Percentiles rank a stretch among this genome's conserved stretches.
Evolutionary conservation across 352 stramenopile genomes (phyloP).

Genomic region (Pythium biforme): DNA sequence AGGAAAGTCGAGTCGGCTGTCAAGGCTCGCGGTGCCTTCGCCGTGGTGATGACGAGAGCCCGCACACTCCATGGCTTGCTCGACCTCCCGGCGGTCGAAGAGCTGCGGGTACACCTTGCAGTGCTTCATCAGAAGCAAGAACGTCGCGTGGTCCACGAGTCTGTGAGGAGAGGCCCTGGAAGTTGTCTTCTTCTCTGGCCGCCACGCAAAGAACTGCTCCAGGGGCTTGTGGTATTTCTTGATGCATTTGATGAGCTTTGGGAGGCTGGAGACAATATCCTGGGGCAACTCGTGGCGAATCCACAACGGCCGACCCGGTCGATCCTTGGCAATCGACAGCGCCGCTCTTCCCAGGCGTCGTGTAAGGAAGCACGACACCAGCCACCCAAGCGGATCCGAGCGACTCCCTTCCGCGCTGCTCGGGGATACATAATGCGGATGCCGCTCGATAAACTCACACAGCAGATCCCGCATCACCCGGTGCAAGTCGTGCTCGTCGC

Average conservation of each 20-base stretch:
- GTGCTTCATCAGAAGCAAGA: slow-evolving; percentile 55
- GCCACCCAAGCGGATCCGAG: slow-evolving; percentile 7
- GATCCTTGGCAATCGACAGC: not conserved
- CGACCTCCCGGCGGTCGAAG: slow-evolving; percentile 52
- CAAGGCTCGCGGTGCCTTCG: slow-evolving; percentile 10
- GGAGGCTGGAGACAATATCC: slow-evolving; percentile 7
- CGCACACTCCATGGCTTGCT: slow-evolving; percentile 34
- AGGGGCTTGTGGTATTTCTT: slow-evolving; percentile 27
- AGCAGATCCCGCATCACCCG: not conserved
- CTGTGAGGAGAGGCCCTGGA: not conserved
- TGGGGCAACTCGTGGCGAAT: slow-evolving; percentile 12
- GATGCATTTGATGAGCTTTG: slow-evolving; percentile 25
- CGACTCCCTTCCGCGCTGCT: not conserved
- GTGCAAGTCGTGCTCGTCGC: not conserved
- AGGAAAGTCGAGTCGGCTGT: slow-evolving; percentile 44
- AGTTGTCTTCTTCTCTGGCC: slow-evolving; percentile 5
- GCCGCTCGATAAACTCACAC: slow-evolving; percentile 1
- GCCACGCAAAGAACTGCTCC: slow-evolving; percentile 21
- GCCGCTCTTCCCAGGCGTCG: slow-evolving; percentile 1
- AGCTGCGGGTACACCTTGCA: slow-evolving; percentile 56
- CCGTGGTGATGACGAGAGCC: slow-evolving; percentile 20
- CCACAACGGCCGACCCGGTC: slow-evolving; percentile 10
- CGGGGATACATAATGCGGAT: not conserved
- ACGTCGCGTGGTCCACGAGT: slow-evolving; percentile 29
- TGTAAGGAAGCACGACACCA: slow-evolving; percentile 3